Conservation (phyloP, 345 rosid genomes). For the Angophora floribunda region DNA sequence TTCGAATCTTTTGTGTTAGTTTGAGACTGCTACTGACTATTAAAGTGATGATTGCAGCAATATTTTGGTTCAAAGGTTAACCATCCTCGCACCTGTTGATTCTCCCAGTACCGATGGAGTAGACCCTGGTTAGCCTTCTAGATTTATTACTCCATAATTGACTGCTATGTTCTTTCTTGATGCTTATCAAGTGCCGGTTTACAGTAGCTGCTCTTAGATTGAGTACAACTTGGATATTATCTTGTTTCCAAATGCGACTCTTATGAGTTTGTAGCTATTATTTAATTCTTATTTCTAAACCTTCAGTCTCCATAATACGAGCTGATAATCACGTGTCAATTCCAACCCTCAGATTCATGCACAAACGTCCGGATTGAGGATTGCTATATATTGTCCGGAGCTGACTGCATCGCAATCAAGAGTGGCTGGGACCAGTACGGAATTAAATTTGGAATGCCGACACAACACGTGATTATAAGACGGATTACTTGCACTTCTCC, state of each 20-base stretch:
- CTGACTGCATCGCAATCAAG: conserved; percentile 76
- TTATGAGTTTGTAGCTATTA: neutral
- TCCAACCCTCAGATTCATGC: conserved; percentile 55
- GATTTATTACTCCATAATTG: neutral
- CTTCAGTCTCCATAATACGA: neutral
- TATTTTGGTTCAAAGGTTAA: conserved; percentile 40
- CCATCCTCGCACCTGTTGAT: conserved; percentile 55
- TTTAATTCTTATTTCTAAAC: neutral
- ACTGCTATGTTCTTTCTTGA: neutral
- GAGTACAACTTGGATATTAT: neutral
- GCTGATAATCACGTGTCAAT: neutral
- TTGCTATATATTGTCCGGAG: conserved; percentile 56
- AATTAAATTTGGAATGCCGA: conserved; percentile 37
- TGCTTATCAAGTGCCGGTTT: neutral
- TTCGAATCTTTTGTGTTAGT: neutral
- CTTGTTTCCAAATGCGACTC: neutral
- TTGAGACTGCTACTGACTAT: neutral
- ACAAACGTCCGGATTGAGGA: conserved; percentile 50
- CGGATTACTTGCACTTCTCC: conserved; percentile 77
- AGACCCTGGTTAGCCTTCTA: conserved; percentile 42
- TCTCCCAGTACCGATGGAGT: conserved; percentile 85
- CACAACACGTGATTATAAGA: conserved; percentile 39
- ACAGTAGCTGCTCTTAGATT: neutral
- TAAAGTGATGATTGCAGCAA: conserved; percentile 14
- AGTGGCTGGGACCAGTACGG: conserved; percentile 83